Evolutionary conservation across 495 filamentous ascomycete genomes (phyloP), one percentile per base, ranked within the genome.

Genomic region (Aspergillus steynii): DNA sequence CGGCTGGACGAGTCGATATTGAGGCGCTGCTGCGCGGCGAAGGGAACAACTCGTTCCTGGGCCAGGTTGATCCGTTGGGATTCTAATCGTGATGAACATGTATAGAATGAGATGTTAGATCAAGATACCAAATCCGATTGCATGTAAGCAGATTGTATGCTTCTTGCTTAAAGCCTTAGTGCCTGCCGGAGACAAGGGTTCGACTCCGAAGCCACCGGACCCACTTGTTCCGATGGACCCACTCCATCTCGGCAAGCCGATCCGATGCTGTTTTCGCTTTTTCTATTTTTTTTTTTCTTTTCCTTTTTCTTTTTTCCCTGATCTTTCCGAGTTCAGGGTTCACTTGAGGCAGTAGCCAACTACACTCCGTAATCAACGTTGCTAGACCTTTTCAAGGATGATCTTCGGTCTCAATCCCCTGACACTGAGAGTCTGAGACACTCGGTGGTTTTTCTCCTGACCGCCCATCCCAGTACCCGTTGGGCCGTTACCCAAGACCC

Each of bases 1-100:
- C 91, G 0, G 82, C 85, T 55, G 91, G 90, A 15, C 80, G 85
- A 10, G 82, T 97, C 27, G 90, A 99, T 80, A 83, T 97, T 32
- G 88, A 93, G 66, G 89, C 86, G 56, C 69, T 97, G 57, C 71
- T 97, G 59, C 86, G 87, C 4, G 85, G 82, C 26, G 83, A 80
- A 61, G 83, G 81, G 2, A 80, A 75, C 57, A 70, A 78, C 48
- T 74, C 65, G 56, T 92, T 93, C 71, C 66, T 92, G 55, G 90
- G 90, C 8, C 73, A 79, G 56, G 83, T 90, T 20, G 79, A 85
- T 55, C 72, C 70, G 6, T 62, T 87, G 53, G 77, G 74, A 3
- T 80, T 85, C 67, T 80, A 68, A 60, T 55, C 42, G 25, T 50
- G 47, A 31, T 28, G 51, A 49, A 26, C 31, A 29, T 57, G 42